Percentiles rank a stretch among this genome's conserved stretches.
Conservation (phyloP, 257 asterid genomes). For the Solanum etuberosum region DNA sequence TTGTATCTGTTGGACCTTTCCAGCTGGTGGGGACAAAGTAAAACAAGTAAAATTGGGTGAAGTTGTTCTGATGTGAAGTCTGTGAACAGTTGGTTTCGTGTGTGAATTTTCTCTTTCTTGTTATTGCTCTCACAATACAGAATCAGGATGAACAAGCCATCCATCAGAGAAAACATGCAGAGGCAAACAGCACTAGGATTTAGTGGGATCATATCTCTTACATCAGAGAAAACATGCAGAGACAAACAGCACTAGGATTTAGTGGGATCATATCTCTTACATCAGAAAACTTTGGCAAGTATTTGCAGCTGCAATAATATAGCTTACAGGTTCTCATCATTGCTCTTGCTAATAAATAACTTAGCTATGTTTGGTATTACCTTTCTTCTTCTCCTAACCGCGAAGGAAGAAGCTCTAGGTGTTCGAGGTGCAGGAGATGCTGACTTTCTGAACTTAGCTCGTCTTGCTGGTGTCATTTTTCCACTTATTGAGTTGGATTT, state of each 20-base stretch:
- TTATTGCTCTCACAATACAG: conserved; percentile 4
- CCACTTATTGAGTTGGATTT: conserved; percentile 30
- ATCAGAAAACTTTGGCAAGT: conserved; percentile 14
- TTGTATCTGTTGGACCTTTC: not conserved
- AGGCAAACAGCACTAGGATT: not conserved
- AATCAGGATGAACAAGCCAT: not conserved
- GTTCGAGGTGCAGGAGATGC: conserved; percentile 36
- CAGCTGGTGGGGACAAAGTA: not conserved
- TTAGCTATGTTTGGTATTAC: conserved; percentile 46
- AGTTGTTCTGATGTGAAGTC: not conserved
- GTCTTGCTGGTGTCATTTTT: conserved; percentile 30
- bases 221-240: not conserved
- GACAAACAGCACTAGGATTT: not conserved
- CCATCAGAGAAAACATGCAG: not conserved
- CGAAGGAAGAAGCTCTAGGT: conserved; percentile 34
- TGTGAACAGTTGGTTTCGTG: not conserved
- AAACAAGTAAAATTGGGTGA: not conserved
- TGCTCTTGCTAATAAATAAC: conserved; percentile 35
- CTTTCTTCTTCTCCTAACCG: conserved; percentile 49
- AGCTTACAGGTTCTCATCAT: conserved; percentile 5
- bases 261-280: not conserved
- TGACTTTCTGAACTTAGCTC: conserved; percentile 32
- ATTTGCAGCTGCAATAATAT: not conserved
- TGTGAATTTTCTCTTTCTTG: not conserved
- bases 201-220: too few species aligned